These are phyloP conservation scores for Pythium oligandrum DNA, from an alignment of 352 stramenopile species.

Conservation along the genomic window DNA sequence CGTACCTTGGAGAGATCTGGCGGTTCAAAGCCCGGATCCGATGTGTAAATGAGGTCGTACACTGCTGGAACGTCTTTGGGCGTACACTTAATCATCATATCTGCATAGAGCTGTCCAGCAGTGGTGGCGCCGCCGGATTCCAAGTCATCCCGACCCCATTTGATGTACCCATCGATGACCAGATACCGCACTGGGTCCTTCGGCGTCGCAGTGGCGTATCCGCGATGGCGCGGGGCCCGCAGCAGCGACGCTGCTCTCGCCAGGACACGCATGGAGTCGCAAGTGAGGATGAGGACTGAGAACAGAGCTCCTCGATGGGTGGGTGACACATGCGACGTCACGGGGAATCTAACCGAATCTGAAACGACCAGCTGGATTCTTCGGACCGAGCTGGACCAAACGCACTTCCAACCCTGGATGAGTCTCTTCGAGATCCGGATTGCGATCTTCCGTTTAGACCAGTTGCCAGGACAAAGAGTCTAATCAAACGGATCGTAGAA, in stretches of 20 bases:
- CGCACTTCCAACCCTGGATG: constrained; percentile 2
- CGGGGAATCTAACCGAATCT: constrained; percentile 5
- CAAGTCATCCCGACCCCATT: constrained; percentile 50
- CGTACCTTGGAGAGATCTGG: constrained; percentile 47
- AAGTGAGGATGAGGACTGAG: too few species aligned
- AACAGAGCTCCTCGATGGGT: background rate
- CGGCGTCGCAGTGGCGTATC: too few species aligned
- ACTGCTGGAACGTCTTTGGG: constrained; percentile 27
- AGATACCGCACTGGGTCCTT: constrained; percentile 33
- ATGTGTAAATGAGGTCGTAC: constrained; percentile 61
- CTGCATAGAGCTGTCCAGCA: constrained; percentile 62
- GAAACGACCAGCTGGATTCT: constrained; percentile 6
- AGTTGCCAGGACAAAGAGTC: too few species aligned
- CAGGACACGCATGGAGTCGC: too few species aligned
- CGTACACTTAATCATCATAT: constrained; percentile 60
- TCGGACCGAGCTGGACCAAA: background rate
- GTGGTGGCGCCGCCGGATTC: constrained; percentile 56
- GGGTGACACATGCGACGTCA: constrained; percentile 15
- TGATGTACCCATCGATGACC: constrained; percentile 72
- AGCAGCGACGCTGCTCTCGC: too few species aligned
- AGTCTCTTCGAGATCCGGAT: background rate
- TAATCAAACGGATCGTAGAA: too few species aligned
- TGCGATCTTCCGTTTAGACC: too few species aligned
- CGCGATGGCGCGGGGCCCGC: too few species aligned
- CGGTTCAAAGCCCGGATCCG: constrained; percentile 43